Evolutionary conservation across 768 basidiomycete species (phyloP), one percentile per base, ranked within the genome.

Genomic region (Lentinula lateritia): DNA sequence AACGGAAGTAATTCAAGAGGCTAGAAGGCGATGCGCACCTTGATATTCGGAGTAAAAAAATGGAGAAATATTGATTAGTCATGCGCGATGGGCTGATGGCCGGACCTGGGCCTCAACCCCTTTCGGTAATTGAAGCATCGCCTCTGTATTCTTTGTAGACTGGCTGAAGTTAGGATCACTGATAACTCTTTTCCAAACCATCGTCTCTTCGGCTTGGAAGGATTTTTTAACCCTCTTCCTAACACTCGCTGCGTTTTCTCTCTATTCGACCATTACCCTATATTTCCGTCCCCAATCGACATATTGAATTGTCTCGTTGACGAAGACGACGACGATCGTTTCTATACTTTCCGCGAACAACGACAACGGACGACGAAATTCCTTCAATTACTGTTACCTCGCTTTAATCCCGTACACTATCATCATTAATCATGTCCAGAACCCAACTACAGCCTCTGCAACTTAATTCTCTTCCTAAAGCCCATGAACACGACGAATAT

Each of bases 401-500:
- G 41, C 20, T 18, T 28, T 56, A 56, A 56, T 56, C 38, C 6
- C 6, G 12, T 56, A 56, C 13, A 13, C n/a, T 56, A 56, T 56
- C 42, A 41, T 43, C 23, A 41, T 34, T 56, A 56, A 56, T 56
- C 55, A 56, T 56, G 55, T 56, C 55, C 32, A 45, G 58, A 18
- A 59, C 43, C 34, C 58, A 59, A 34, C 58, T 59, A 42, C 58
- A 59, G 38, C 45, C 58, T 15, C 28, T 59, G 18, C 58, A 59
- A 36, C 43, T 59, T 36, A 50, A 59, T 46, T 46, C 58, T 36
- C 38, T 59, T 10, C 58, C 58, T 4, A 48, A 34, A 50, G 34
- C 43, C 10, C 43, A 46, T 20, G 48, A 48, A 59, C 59, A 60
- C n/a, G 59, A 60, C 43, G 59, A 60, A 43, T 60, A 52, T 52